A percentile compares a stretch with the other conserved stretches of the same genome.
These are phyloP conservation scores for Cryoendolithus antarcticus DNA, from an alignment of 2,329 filamentous ascomycete genomes.

Conservation along the genomic window DNA sequence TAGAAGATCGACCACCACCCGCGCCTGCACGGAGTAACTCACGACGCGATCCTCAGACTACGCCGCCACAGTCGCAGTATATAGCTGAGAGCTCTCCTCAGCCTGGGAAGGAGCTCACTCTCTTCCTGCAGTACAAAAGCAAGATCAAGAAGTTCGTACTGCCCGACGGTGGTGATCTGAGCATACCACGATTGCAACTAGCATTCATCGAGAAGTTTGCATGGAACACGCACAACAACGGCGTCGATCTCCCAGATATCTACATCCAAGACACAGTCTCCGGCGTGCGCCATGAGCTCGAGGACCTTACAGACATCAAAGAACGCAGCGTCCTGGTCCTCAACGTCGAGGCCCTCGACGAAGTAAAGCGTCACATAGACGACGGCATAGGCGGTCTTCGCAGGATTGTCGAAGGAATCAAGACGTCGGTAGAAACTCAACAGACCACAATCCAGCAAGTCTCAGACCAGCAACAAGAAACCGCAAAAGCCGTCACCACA, in stretches of 20 bases:
- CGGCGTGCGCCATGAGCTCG: constrained; percentile 86
- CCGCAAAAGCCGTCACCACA: constrained; percentile 72
- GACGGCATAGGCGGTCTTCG: constrained; percentile 74
- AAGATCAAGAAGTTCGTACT: constrained; percentile 95
- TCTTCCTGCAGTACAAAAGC: constrained; percentile 93
- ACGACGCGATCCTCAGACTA: constrained; percentile 4
- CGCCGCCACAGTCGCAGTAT: constrained; percentile 31
- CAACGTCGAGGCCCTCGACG: constrained; percentile 85
- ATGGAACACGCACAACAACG: constrained; percentile 95
- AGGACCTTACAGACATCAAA: constrained; percentile 86
- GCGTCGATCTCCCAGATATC: constrained; percentile 85
- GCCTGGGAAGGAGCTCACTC: constrained; percentile 72
- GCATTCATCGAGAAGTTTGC: constrained; percentile 99
- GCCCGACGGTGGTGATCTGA: constrained; percentile 71
- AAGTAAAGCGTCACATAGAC: constrained; percentile 93
- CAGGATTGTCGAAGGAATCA: constrained; percentile 70
- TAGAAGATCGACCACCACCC: constrained; percentile 1
- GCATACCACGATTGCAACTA: constrained; percentile 76
- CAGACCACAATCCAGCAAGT: constrained; percentile 71
- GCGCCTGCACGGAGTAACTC: constrained; percentile 1
- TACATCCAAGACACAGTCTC: constrained; percentile 95
- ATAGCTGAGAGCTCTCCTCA: constrained; percentile 50
- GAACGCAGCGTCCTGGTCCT: constrained; percentile 90
- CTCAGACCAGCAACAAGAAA: constrained; percentile 79
- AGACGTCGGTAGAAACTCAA: constrained; percentile 72